Base-by-base conservation (phyloP, 2,329 filamentous ascomycete genomes). In the Trichoderma aggressivum region DNA sequence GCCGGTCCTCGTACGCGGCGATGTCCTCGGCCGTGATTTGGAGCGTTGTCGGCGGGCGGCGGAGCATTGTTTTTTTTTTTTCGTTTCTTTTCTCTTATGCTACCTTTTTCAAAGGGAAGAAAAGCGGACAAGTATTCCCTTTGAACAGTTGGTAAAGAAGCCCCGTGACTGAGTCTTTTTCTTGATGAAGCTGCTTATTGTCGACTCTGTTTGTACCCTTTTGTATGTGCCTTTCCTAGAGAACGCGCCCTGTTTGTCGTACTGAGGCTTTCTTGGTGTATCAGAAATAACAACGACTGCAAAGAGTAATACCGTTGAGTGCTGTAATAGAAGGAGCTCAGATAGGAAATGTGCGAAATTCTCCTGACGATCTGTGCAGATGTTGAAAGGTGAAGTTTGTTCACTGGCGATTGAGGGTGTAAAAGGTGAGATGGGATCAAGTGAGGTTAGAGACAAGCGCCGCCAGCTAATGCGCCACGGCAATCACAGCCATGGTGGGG, bases 11-110 rank as follows among this genome's bases (percentile, higher is more conserved):
- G 81, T 92, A 93, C 68, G 87, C 84, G 50, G 90, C 89, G 50
- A 93, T 85, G 79, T 94, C 91, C 77, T 92, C 89, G 61, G 88
- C 84, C 3, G 91, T 93, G 74, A 93, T 86, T 69, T 86, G 84
- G 73, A 94, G 88, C 16, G 87, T 87, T 60, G 91, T 94, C 12
- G 91, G 86, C 18, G 88, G 86, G 59, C 91, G 88, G 75, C 90
- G 89, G 75, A 92, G 88, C 89, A 92, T 90, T 8, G 43, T 80
- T 72, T 43, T 21, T 12, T 68, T 21, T 7, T 7, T 5, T 7
- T 21, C 16, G 11, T 21, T 21, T 21, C 1, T 21, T 10, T 50
- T 61, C 24, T 69, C 32, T 64, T 55, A 2, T 70, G 12, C 36
- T 30, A 30, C 50, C 50, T 24, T 24, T 53, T 43, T 58, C 10